Evolutionary conservation across 768 basidiomycete genomes (phyloP), one percentile per base, ranked within the genome.

Genomic region (Auriscalpium vulgare): DNA sequence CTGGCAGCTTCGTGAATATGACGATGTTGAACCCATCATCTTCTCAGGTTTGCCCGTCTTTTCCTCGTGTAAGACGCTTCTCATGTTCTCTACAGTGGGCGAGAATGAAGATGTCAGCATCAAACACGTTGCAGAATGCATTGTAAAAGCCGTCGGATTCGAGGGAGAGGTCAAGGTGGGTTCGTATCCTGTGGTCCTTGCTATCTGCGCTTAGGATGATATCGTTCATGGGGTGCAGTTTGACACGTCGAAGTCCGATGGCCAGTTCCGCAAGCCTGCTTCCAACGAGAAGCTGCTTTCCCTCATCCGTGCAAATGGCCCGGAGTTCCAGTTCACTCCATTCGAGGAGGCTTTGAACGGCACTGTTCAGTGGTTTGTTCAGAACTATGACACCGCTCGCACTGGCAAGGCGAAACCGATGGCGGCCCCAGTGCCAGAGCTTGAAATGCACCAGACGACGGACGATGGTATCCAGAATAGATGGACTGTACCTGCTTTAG

Each of bases 71-170:
- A 48, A 44, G 35, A 11, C 21, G 7, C 37, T 50, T 43, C 19
- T 48, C 29, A 37, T 35, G n/a, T 47, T 37, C 37, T 46, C 37
- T 38, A 38, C 55, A 91, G 94, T 95, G 54, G 91, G 88, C 23
- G 95, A 98, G 72, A 82, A 92, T 50, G 90, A 97, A 61, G 95
- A 97, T 74, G 84, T 97, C 50, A 90, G 88, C 67, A 97, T 98
- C 78, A 90, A 87, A 67, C 74, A 87, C 50, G 86, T 97, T 17
- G 88, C 91, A 5, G 89, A 95, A 66, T 83, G 91, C 17, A 90
- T 98, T 65, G 93, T 92, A 62, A 83, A 83, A 59, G 85, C 87
- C 11, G 75, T 97, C 46, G 82, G 80, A 45, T 94, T 92, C 74
- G 61, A 85, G 56, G 88, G 89, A 56, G 78, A 87, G 51, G 91